Base-by-base conservation (phyloP, 2,329 filamentous ascomycete genomes). In the Biscogniauxia mediterranea region DNA sequence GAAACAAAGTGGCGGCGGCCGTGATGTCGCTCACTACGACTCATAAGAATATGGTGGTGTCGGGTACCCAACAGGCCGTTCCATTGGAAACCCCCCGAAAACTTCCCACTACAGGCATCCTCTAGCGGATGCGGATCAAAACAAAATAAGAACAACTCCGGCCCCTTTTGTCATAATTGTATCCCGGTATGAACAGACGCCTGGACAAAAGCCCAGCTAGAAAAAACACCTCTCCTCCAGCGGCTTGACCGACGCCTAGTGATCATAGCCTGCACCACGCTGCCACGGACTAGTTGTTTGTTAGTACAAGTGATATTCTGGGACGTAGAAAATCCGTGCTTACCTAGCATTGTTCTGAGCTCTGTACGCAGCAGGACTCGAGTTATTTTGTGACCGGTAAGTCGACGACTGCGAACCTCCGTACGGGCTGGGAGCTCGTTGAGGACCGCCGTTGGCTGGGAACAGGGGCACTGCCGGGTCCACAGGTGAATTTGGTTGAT, bases 231-330 rank as follows among this genome's bases (percentile, higher is more conserved):
- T 66, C 54, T 60, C 66, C 26, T 65, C 61, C 52, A 62, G 65
- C 53, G 65, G 63, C 32, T 66, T 52, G 59, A 62, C 58, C 68
- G 57, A 58, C 54, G 53, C 64, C 65, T 78, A 80, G 71, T 80
- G 76, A 54, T 85, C 82, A 70, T 85, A 85, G 64, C 82, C 82
- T 58, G 82, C 82, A 68, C 82, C 82, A 67, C 82, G 80, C 74
- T 85, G 82, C 82, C 82, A 85, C 64, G 81, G 81, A 73, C 81
- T 84, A 66, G 20, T 56, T 51, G 53, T 54, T 28, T 23, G 66
- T 75, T 65, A 73, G 70, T 62, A 61, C 67, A 25, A 9, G 52
- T 56, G 26, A 52, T 58, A 32, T 52, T 42, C 13, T 19, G 17
- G 58, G 3, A 52, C 6, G 42, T 38, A 38, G 21, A 54, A 26